A percentile compares a stretch with the other conserved stretches of the same genome.
These are phyloP conservation scores for Cryomyces minteri DNA, from an alignment of 495 filamentous ascomycete species.

Conservation along the genomic window DNA sequence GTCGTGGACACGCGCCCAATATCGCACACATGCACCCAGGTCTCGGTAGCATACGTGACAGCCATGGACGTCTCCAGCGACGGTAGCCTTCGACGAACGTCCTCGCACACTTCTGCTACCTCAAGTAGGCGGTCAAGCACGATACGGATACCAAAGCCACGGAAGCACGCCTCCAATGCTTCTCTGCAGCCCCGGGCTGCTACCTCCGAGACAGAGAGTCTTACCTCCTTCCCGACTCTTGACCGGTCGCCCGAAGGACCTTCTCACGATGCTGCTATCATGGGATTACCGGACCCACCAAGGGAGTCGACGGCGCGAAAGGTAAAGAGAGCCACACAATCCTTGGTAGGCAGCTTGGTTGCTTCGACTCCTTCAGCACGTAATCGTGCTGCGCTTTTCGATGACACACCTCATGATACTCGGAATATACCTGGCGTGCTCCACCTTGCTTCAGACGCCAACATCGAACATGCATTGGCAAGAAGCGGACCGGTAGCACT, in stretches of 20 bases:
- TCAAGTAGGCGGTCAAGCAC: constrained; percentile 14
- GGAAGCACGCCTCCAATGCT: constrained; percentile 11
- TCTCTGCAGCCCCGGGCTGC: constrained; percentile 24
- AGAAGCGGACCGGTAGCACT: constrained; percentile 57
- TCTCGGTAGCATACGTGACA: too few species aligned
- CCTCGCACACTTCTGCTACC: constrained; percentile 12
- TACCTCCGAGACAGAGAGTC: constrained; percentile 41
- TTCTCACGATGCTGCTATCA: too few species aligned
- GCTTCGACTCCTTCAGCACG: constrained; percentile 22
- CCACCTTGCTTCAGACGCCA: constrained; percentile 58
- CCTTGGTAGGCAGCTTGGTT: constrained; percentile 29
- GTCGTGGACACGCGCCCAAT: too few species aligned
- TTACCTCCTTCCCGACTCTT: constrained; percentile 81
- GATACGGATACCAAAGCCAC: constrained; percentile 9
- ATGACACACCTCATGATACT: constrained; percentile 47
- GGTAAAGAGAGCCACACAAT: constrained; percentile 16
- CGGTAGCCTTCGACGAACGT: constrained; percentile 9
- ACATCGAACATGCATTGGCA: constrained; percentile 59
- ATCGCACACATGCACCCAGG: too few species aligned
- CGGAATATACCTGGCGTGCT: constrained; percentile 65
- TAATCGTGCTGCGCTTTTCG: constrained; percentile 59
- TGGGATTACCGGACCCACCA: not conserved
- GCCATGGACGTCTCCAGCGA: too few species aligned
- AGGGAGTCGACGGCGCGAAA: constrained; percentile 15
- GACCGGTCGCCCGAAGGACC: constrained; percentile 35